phyloP scores from a whole-genome alignment of 306 rosid genomes.

The Vigna mungo region DNA sequence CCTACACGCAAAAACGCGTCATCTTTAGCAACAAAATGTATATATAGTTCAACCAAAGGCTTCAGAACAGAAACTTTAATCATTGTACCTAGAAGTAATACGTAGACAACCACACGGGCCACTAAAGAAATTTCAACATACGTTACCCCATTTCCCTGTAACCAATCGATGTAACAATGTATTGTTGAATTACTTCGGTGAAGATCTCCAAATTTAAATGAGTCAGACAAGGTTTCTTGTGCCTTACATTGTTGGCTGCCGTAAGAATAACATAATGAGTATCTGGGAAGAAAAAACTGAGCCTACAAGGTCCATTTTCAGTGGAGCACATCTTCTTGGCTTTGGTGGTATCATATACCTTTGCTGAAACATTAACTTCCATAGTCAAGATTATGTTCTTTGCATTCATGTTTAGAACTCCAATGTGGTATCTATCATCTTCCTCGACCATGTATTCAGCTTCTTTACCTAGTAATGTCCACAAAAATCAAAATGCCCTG shows the following conservation, averaged over 20 bases:
- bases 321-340: constrained; percentile 66
- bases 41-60: background rate
- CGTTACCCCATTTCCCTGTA: constrained; percentile 59
- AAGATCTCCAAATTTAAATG: background rate
- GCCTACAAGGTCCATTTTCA: constrained; percentile 58
- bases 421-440: constrained; percentile 67
- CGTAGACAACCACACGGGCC: constrained; percentile 58
- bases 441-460: constrained; percentile 64
- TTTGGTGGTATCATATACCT: constrained; percentile 64
- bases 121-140: constrained; percentile 56
- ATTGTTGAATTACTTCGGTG: constrained; percentile 19
- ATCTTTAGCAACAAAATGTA: constrained; percentile 20
- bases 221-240: background rate
- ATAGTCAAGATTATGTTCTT: constrained; percentile 56
- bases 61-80: background rate
- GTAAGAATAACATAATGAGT: constrained; percentile 57
- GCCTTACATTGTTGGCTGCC: constrained; percentile 62
- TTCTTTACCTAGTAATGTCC: constrained; percentile 55
- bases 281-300: constrained; percentile 58
- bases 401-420: constrained; percentile 58
- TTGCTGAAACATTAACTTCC: constrained; percentile 62
- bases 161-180: constrained; percentile 14
- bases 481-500: constrained; percentile 22
- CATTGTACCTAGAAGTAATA: constrained; percentile 63
- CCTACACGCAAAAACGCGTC: constrained; percentile 50